Evolutionary conservation across 2,329 filamentous ascomycete species (phyloP).

Genomic region (Xylariaceae sp.): DNA sequence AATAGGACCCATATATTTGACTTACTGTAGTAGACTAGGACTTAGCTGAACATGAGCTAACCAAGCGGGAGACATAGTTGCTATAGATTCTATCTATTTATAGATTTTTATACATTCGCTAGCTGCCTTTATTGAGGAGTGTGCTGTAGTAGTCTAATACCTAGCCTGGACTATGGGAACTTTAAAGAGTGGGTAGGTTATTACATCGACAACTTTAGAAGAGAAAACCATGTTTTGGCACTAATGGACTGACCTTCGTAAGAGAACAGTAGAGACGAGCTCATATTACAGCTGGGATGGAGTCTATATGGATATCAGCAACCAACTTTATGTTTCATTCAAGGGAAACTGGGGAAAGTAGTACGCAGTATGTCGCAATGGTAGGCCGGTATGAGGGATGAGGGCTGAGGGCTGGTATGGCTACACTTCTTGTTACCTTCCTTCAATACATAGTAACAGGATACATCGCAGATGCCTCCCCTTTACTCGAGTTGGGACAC

Average conservation of each 20-base stretch:
- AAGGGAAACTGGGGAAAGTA: not conserved
- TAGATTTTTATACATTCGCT: conserved; percentile 3
- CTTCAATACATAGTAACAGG: too few species aligned
- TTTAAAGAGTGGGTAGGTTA: not conserved
- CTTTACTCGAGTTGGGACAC: too few species aligned
- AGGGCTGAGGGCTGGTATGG: too few species aligned
- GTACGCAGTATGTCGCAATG: not conserved
- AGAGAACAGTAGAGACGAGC: not conserved
- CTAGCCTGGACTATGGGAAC: not conserved
- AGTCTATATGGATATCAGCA: conserved; percentile 1
- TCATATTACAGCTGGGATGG: not conserved
- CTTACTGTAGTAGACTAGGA: not conserved
- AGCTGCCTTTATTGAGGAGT: conserved; percentile 9
- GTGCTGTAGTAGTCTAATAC: not conserved
- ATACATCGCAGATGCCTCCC: too few species aligned
- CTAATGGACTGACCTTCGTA: conserved; percentile 7
- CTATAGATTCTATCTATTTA: not conserved
- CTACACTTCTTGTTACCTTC: too few species aligned
- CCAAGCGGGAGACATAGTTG: not conserved
- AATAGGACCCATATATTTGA: conserved; percentile 15
- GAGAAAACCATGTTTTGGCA: too few species aligned
- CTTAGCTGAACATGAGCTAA: conserved; percentile 4
- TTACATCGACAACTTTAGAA: not conserved
- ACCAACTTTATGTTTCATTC: not conserved
- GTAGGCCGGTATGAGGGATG: not conserved